Conservation (phyloP, 1,139 yeast species). For the Candida sanyaensis region DNA sequence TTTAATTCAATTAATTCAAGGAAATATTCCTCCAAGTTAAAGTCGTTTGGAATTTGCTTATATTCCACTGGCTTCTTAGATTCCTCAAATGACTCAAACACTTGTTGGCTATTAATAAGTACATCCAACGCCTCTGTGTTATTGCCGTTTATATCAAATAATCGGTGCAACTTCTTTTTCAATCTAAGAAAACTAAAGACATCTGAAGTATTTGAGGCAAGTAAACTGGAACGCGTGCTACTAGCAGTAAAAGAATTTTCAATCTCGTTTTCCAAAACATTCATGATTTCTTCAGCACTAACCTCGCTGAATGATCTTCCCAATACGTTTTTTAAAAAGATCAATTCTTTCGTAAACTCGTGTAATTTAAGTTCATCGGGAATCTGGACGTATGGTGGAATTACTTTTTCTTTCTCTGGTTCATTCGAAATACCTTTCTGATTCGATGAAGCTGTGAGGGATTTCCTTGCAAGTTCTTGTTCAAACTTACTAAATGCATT, state of each 20-base stretch:
- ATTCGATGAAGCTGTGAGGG: neutral
- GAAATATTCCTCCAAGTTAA: slow-evolving; percentile 35
- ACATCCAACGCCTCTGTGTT: slow-evolving; percentile 37
- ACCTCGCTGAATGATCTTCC: slow-evolving; percentile 10
- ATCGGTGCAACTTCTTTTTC: slow-evolving; percentile 19
- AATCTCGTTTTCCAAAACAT: slow-evolving; percentile 20
- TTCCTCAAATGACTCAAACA: slow-evolving; percentile 19
- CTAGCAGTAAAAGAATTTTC: slow-evolving; percentile 19
- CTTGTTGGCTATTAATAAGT: slow-evolving; percentile 26
- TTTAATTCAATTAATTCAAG: slow-evolving; percentile 33
- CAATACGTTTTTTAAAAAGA: slow-evolving; percentile 19
- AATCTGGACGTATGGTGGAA: slow-evolving; percentile 18
- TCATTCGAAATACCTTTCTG: neutral
- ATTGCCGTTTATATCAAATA: slow-evolving; percentile 32
- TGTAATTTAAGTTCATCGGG: slow-evolving; percentile 24
- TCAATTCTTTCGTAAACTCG: slow-evolving; percentile 24
- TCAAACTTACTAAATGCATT: slow-evolving; percentile 11
- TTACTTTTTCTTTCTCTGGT: too few relatives aligned
- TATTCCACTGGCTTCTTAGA: slow-evolving; percentile 17
- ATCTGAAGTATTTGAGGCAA: slow-evolving; percentile 20
- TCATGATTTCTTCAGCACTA: slow-evolving; percentile 16
- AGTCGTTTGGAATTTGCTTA: slow-evolving; percentile 40
- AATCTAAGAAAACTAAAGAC: slow-evolving; percentile 23
- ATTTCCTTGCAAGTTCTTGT: neutral
- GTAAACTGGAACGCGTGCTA: slow-evolving; percentile 17